Evolutionary conservation across 2,329 filamentous ascomycete genomes (phyloP).

Genomic region (Fusarium nygamai): DNA sequence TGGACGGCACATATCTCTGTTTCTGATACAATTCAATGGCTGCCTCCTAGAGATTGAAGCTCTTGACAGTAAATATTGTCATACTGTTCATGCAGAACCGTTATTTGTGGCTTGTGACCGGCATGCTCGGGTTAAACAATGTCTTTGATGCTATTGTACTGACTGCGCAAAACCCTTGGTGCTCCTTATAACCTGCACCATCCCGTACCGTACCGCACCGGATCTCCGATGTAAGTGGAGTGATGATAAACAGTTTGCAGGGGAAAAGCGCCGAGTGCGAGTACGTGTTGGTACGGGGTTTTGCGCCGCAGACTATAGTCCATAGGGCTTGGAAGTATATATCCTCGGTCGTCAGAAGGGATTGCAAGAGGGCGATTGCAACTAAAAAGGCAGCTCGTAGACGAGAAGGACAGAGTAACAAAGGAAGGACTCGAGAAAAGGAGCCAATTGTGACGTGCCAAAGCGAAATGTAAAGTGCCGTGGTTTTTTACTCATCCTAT

Average conservation of each 20-base stretch:
- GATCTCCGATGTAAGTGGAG: slow-evolving; percentile 39
- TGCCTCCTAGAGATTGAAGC: not conserved
- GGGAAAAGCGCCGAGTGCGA: slow-evolving; percentile 25
- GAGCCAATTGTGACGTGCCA: not conserved
- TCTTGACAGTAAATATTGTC: not conserved
- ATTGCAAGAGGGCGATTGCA: not conserved
- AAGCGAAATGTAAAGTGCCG: not conserved
- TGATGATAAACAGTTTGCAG: slow-evolving; percentile 21
- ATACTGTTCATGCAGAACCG: not conserved
- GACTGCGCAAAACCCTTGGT: not conserved
- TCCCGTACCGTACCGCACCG: slow-evolving; percentile 9
- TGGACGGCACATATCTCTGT: not conserved
- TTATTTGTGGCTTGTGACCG: slow-evolving; percentile 11
- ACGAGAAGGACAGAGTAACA: not conserved
- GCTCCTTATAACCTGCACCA: not conserved
- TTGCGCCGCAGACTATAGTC: slow-evolving; percentile 7
- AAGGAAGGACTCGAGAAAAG: not conserved
- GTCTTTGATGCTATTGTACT: slow-evolving; percentile 4
- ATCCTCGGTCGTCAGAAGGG: not conserved
- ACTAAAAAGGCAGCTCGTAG: not conserved
- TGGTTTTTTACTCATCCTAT: not conserved
- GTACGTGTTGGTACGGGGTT: slow-evolving; percentile 6
- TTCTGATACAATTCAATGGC: not conserved
- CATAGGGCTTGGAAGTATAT: not conserved
- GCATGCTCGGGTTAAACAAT: slow-evolving; percentile 11